These are phyloP conservation scores for Candida schatavii DNA, from an alignment of 805 yeast genomes.

Conservation along the genomic window DNA sequence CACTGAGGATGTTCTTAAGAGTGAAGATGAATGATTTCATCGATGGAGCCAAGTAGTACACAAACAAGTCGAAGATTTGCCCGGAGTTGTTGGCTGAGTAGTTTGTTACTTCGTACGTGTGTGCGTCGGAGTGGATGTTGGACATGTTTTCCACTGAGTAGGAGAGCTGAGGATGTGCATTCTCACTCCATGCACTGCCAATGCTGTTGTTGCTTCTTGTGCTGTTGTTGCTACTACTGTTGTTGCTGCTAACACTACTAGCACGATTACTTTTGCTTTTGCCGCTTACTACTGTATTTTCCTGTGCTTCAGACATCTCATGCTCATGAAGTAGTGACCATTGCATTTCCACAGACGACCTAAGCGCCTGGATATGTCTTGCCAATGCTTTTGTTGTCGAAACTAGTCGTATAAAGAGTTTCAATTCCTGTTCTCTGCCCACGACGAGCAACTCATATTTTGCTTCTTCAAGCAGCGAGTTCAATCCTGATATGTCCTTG, in stretches of 20 bases:
- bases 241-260: background rate
- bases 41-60: conserved; percentile 69
- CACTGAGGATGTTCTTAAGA: conserved; percentile 56
- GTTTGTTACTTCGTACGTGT: conserved; percentile 20
- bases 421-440: conserved; percentile 58
- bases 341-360: conserved; percentile 67
- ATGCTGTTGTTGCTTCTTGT: background rate
- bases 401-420: conserved; percentile 44
- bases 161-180: conserved; percentile 15
- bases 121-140: conserved; percentile 23
- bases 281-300: conserved; percentile 1
- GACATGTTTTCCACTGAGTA: conserved; percentile 28
- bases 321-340: conserved; percentile 46
- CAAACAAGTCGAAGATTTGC: conserved; percentile 64
- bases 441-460: conserved; percentile 52
- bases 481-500: conserved; percentile 36
- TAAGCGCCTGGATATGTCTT: conserved; percentile 63
- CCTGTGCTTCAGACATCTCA: background rate
- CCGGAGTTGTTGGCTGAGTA: conserved; percentile 26
- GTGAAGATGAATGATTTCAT: conserved; percentile 64
- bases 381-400: conserved; percentile 50
- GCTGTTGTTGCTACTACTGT: conserved; percentile 2
- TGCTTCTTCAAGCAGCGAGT: conserved; percentile 52
- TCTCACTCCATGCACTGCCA: background rate
- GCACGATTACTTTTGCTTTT: background rate